Evolutionary conservation across 179 eudicot species (phyloP).

Genomic region (Nepenthes alata): DNA sequence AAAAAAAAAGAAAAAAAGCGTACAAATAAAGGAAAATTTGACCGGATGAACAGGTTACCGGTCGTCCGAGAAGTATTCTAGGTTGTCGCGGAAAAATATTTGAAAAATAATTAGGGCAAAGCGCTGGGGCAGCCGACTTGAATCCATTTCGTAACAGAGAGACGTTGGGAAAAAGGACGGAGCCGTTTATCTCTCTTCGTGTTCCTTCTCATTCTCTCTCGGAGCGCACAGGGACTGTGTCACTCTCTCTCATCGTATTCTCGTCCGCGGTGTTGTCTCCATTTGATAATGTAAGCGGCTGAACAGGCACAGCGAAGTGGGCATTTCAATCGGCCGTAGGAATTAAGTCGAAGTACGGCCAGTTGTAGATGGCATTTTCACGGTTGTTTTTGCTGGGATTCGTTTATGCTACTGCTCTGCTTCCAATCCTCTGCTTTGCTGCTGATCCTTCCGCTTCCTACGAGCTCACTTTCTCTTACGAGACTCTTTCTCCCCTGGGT

Average conservation of each 20-base stretch:
- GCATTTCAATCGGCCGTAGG: background rate
- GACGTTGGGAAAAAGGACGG: too few relatives aligned
- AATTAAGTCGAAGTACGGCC: conserved; percentile 2
- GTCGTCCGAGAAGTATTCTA: too few relatives aligned
- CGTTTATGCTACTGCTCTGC: conserved; percentile 15
- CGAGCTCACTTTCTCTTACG: conserved; percentile 46
- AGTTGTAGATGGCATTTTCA: conserved; percentile 6
- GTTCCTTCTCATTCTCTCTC: background rate
- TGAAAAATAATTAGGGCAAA: too few relatives aligned
- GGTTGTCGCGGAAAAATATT: too few relatives aligned
- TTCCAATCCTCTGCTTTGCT: conserved; percentile 24
- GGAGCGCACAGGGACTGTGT: background rate
- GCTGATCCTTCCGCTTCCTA: conserved; percentile 33
- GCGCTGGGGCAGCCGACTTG: too few relatives aligned
- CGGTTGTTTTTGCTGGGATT: conserved; percentile 11
- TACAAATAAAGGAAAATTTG: too few relatives aligned
- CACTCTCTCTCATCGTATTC: background rate
- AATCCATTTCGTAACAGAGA: too few relatives aligned
- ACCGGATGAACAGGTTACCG: too few relatives aligned
- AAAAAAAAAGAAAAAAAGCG: too few relatives aligned
- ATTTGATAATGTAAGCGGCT: conserved; percentile 5
- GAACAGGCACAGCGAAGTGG: background rate
- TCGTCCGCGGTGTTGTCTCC: background rate
- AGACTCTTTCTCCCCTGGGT: conserved; percentile 67
- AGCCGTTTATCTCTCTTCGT: too few relatives aligned